Conservation (phyloP, 805 yeast genomes). For the Starmera dryadoides region DNA sequence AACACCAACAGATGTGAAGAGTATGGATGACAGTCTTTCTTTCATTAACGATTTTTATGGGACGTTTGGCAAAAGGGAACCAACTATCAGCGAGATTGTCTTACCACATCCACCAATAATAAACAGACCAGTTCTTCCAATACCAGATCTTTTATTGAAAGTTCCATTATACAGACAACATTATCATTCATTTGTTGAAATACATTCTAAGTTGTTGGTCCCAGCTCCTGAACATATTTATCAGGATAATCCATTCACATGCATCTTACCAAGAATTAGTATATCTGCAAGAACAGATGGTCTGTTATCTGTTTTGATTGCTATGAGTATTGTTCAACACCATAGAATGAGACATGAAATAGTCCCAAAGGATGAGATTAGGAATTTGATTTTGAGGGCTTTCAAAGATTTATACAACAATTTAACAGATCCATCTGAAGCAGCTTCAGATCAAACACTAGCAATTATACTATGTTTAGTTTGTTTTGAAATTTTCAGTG, state of each 20-base stretch:
- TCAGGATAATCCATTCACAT: conserved; percentile 57
- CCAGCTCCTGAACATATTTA: conserved; percentile 56
- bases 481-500: conserved; percentile 47
- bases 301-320: conserved; percentile 47
- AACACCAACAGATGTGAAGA: too few species aligned
- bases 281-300: conserved; percentile 46
- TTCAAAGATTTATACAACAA: conserved; percentile 47
- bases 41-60: too few species aligned
- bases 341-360: conserved; percentile 14
- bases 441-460: conserved; percentile 60
- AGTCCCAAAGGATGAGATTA: conserved; percentile 24
- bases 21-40: too few species aligned
- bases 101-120: too few species aligned
- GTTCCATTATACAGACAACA: conserved; percentile 56
- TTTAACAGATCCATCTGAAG: conserved; percentile 41
- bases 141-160: conserved; percentile 55
- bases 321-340: conserved; percentile 39
- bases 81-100: too few species aligned
- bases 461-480: conserved; percentile 54
- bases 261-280: conserved; percentile 62
- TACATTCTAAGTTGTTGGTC: conserved; percentile 53
- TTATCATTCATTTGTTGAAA: conserved; percentile 55
- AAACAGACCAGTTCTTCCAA: too few species aligned
- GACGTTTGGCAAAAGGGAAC: too few species aligned
- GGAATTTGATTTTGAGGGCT: conserved; percentile 48